phyloP scores from a whole-genome alignment of 2,329 filamentous ascomycete species.

The Neonectria magnoliae region DNA sequence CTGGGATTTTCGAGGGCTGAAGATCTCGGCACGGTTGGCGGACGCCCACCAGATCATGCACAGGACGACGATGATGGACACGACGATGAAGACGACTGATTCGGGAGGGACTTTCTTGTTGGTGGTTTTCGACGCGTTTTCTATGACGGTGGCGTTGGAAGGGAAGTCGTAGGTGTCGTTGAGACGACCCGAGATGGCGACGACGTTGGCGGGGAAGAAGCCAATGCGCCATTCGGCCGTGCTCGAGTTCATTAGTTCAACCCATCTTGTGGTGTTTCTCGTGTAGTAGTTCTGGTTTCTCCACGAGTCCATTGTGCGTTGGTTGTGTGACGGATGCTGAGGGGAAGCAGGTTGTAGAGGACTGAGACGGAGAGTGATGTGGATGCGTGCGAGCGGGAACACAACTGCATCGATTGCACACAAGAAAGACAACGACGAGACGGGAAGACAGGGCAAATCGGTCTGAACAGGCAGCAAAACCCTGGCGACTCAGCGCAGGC shows the following conservation, averaged over 20 bases:
- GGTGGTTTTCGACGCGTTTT: constrained; percentile 4
- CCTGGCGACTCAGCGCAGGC: not conserved
- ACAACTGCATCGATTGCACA: not conserved
- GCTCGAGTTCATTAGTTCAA: constrained; percentile 25
- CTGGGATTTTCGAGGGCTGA: not conserved
- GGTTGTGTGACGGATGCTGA: not conserved
- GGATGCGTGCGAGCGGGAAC: not conserved
- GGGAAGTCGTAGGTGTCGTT: constrained; percentile 15
- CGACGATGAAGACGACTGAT: constrained; percentile 17
- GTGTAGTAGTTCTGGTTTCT: constrained; percentile 19
- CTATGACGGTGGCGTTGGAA: constrained; percentile 16
- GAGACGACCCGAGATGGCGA: constrained; percentile 16
- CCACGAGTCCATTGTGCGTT: constrained; percentile 21
- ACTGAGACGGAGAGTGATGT: not conserved
- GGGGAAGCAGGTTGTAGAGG: too few species aligned
- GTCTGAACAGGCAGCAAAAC: not conserved
- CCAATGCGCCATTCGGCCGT: constrained; percentile 25
- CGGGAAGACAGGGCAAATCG: not conserved
- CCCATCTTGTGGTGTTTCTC: constrained; percentile 17
- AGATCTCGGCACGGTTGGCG: constrained; percentile 32
- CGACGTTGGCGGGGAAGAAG: constrained; percentile 19
- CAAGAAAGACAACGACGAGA: not conserved
- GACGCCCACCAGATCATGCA: constrained; percentile 11
- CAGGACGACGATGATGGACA: constrained; percentile 15
- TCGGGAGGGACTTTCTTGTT: not conserved